Base-by-base conservation (phyloP, 768 basidiomycete species). In the Lactarius quietus region DNA sequence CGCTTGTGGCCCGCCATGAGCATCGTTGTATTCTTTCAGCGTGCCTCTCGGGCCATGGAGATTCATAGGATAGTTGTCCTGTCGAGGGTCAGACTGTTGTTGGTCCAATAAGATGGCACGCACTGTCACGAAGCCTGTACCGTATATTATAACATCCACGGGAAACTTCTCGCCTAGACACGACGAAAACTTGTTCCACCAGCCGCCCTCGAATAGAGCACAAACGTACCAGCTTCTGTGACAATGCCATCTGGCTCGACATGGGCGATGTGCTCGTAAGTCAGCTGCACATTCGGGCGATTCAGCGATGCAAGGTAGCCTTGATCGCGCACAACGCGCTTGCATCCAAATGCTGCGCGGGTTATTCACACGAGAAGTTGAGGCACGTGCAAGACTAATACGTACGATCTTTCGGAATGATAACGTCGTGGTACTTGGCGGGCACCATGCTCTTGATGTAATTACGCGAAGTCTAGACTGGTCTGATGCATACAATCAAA, bases 271-370 rank as follows among this genome's bases (percentile, higher is more conserved):
- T 72, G 38, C 81, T 82, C 81, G 80, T 62, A 85, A 35, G 71
- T 73, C 39, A 87, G 67, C 38, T 74, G 73, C 41, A 87, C 81
- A 71, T 88, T 87, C 1, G 82, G 76, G 57, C 75, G 76, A 59
- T 82, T 74, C 59, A 88, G 73, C 26, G 78, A 76, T 17, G 78
- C 71, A 17, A 88, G 79, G 71, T 86, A 87, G 33, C 80, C 80
- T 3, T 83, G 82, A 70, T 89, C 84, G 63, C 82, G 78, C 28
- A 88, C 81, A 28, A 87, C 80, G 45, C 87, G 80, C 74, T 84
- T 87, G 73, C 86, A 88, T 33, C 86, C 86, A 23, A 81, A 78
- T 45, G 80, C 84, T 84, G 51, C 8, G 54, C 15, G 2, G 6
- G 39, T 17, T 6, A 3, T 20, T n/a, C 45, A 48, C 15, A 35